phyloP scores from a whole-genome alignment of 495 filamentous ascomycete genomes.

The Staphylotrichum tortipilum region DNA sequence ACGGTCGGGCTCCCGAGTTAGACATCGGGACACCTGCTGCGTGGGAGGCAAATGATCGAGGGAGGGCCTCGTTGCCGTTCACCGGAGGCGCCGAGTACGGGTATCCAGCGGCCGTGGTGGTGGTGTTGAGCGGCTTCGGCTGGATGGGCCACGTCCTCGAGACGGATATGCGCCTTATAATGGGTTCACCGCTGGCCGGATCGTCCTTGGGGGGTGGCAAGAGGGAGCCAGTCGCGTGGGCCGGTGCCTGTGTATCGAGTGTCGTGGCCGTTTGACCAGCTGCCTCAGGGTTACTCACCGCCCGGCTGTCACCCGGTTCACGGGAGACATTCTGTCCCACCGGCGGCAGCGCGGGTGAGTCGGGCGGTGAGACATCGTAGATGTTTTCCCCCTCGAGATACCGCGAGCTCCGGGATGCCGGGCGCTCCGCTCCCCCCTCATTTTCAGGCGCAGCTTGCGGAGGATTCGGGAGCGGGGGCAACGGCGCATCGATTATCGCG shows the following conservation, averaged over 20 bases:
- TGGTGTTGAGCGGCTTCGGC: conserved; percentile 12
- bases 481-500: background rate
- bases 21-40: conserved; percentile 25
- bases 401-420: conserved; percentile 17
- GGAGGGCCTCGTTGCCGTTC: conserved; percentile 21
- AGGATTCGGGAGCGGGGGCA: conserved; percentile 6
- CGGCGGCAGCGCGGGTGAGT: conserved; percentile 27
- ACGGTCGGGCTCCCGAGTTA: conserved; percentile 17
- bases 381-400: conserved; percentile 35
- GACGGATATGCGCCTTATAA: conserved; percentile 27
- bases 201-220: conserved; percentile 5
- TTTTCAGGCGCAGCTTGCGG: conserved; percentile 6
- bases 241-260: conserved; percentile 20
- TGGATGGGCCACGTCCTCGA: conserved; percentile 39
- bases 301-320: conserved; percentile 11
- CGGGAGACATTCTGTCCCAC: conserved; percentile 9
- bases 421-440: conserved; percentile 11
- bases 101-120: conserved; percentile 23
- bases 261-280: conserved; percentile 4
- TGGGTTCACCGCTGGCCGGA: conserved; percentile 7
- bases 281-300: conserved; percentile 11
- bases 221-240: conserved; percentile 15
- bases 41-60: conserved; percentile 24
- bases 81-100: conserved; percentile 35
- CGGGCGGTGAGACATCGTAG: conserved; percentile 49